These are phyloP conservation scores for Rhinocladiella similis DNA, from an alignment of 2,329 filamentous ascomycete species.

Conservation along the genomic window DNA sequence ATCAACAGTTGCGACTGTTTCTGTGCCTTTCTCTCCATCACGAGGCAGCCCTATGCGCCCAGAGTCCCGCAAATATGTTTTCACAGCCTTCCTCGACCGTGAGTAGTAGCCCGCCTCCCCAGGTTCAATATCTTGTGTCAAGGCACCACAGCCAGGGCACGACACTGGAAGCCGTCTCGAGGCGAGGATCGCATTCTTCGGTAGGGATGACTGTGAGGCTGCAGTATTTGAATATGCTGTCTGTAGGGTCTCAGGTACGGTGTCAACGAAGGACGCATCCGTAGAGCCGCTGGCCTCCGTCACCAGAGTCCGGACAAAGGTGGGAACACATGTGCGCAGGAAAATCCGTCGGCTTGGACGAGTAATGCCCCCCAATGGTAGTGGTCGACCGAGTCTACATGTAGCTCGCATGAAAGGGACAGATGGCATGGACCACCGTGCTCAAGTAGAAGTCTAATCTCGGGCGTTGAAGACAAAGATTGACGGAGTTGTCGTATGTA, in stretches of 20 bases:
- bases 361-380: too few species aligned
- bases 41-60: background rate
- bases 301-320: background rate
- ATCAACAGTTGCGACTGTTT: background rate
- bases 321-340: too few species aligned
- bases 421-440: too few species aligned
- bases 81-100: conserved; percentile 49
- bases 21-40: conserved; percentile 1
- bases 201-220: background rate
- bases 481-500: too few species aligned
- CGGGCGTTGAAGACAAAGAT: too few species aligned
- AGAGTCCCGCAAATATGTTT: conserved; percentile 30
- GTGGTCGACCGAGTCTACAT: too few species aligned
- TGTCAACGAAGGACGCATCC: background rate
- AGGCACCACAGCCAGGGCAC: conserved; percentile 65
- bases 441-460: too few species aligned
- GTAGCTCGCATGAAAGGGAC: too few species aligned
- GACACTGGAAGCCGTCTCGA: conserved; percentile 45
- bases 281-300: background rate
- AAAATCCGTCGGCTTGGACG: too few species aligned
- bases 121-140: conserved; percentile 56
- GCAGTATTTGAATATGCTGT: background rate
- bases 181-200: background rate
- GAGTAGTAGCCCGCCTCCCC: conserved; percentile 60
- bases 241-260: background rate